Evolutionary conservation across 495 filamentous ascomycete genomes (phyloP), one percentile per base, ranked within the genome.

Genomic region (Pyronema omphalodes): DNA sequence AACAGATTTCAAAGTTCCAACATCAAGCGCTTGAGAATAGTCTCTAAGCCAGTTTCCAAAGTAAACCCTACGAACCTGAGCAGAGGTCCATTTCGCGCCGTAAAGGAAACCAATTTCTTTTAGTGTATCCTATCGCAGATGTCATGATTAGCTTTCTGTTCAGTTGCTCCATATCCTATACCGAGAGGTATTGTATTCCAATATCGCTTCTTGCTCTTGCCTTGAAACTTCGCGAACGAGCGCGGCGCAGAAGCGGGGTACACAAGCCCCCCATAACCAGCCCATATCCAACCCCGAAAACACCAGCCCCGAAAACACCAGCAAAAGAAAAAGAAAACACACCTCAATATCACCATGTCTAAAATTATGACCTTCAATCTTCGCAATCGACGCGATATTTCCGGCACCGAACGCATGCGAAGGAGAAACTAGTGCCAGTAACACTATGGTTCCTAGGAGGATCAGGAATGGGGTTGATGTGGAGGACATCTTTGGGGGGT

Each of bases 341-440:
- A 60, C 66, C 34, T 66, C 63, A 9, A 57, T 58, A 70, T 74
- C 74, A 52, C 91, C 91, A 82, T 96, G 91, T 55, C 91, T 82
- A 82, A 86, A 98, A 65, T 98, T 98, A 60, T 83, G 76, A 18
- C 91, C 91, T 69, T 98, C 91, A 58, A 98, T 80, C 63, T 84
- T 79, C 1, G 89, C 86, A 60, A 98, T 91, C 0, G 82, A 87
- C 12, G 91, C 89, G 57, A 95, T 94, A 63, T 95, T 96, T 29
- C 91, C 91, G 23, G 91, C 91, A 48, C 91, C 91, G 64, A 98
- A 98, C 7, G 89, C 91, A 36, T 75, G 71, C 44, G 76, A 71
- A 34, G 73, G 76, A 14, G 75, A 70, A 17, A 52, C 54, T 17
- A 65, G 40, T 12, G 83, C 72, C 17, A 93, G 71, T 11, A 89